Percentiles rank a stretch among this genome's conserved stretches.
phyloP scores from a whole-genome alignment of 345 rosid species.

The Gynandropsis gynandra region DNA sequence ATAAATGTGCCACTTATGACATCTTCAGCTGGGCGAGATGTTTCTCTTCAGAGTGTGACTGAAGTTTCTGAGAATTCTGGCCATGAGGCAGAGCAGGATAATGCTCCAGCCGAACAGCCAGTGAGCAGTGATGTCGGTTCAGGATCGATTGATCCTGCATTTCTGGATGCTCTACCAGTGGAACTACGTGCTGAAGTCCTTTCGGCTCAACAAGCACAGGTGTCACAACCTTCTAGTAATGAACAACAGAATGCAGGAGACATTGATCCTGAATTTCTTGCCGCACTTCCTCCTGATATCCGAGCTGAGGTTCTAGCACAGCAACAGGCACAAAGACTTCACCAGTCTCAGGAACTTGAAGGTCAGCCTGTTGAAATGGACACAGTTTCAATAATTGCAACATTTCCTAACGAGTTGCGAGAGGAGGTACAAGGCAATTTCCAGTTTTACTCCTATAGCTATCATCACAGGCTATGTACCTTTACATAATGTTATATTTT shows the following conservation, averaged over 20 bases:
- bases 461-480: background rate
- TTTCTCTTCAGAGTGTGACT: constrained; percentile 78
- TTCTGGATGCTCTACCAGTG: constrained; percentile 95
- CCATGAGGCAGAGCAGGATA: constrained; percentile 79
- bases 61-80: constrained; percentile 90
- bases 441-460: background rate
- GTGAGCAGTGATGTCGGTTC: constrained; percentile 51
- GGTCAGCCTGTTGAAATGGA: constrained; percentile 99
- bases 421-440: constrained; percentile 61
- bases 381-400: constrained; percentile 93
- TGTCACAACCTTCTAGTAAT: constrained; percentile 57
- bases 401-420: constrained; percentile 91
- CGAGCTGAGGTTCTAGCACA: constrained; percentile 92
- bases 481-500: constrained; percentile 13
- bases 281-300: constrained; percentile 95
- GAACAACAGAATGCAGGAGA: constrained; percentile 71
- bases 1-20: constrained; percentile 47
- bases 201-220: constrained; percentile 85
- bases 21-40: constrained; percentile 56
- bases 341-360: constrained; percentile 94
- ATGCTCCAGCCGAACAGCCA: constrained; percentile 55
- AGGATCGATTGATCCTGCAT: constrained; percentile 90
- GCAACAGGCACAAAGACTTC: constrained; percentile 88
- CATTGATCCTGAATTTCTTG: constrained; percentile 96
- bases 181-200: constrained; percentile 97